Evolutionary conservation across 768 basidiomycete genomes (phyloP), one percentile per base, ranked within the genome.

Genomic region (Rhodotorula taiwanensis): DNA sequence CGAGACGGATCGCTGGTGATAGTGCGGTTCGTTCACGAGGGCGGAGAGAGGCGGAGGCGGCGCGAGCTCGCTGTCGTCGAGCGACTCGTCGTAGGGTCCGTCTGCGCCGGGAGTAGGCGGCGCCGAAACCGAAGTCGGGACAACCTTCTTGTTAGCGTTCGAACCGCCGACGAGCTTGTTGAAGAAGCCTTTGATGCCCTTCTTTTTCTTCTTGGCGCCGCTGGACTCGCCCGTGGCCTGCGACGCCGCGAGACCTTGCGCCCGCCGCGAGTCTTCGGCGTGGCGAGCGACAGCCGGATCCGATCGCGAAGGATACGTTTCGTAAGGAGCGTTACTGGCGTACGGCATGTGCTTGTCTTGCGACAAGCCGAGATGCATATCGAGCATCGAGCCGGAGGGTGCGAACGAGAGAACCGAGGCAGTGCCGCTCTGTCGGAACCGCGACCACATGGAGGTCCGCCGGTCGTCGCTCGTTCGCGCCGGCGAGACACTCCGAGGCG

Each of bases 21-120:
- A 68, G 5, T 61, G 59, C 5, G 67, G 67, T 28, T 69, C 67
- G 58, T 76, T 78, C 21, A 90, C 89, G 51, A 97, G 81, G 76
- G 91, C 93, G 0, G 89, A 89, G 55, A 98, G 73, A 8, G 90
- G 86, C 8, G 94, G 94, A 5, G 94, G 94, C 1, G 93, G 94
- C 5, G 87, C 84, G 44, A 95, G 79, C 31, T 55, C 54, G 62
- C 63, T 58, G 54, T 64, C 52, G 63, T 58, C 39, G 44, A 39
- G 23, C 33, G 41, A 27, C 27, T 16, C 33, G 16, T 48, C 39
- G 8, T n/a, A 45, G 7, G 25, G 16, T 28, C 15, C 36, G n/a
- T 42, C 36, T 21, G 7, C 23, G 23, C 45, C 51, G 6, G 66
- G 58, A 20, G 61, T 60, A 0, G 34, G 33, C 0, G 66, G 66